Evolutionary conservation across 208 protist species (phyloP), one percentile per base, ranked within the genome.

Genomic region (Leishmania martiniquensis): DNA sequence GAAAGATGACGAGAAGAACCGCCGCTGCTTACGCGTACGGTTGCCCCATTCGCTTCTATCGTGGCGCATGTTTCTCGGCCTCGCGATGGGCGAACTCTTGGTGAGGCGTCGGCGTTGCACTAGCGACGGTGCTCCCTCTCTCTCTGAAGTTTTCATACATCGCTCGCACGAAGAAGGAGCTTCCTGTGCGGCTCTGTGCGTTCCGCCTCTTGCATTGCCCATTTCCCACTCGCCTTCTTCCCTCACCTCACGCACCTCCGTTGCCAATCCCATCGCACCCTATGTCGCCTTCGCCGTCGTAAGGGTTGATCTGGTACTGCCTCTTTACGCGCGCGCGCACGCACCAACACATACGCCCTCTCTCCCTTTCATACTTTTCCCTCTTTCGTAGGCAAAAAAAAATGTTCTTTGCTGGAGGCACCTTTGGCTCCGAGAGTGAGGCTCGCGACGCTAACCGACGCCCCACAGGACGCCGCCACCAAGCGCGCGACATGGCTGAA

Each of bases 351-450:
- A 75, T n/a, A 62, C 45, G 62, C 34, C 22, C n/a, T 63, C 69
- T 51, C 63, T 44, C 22, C 63, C 45, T 49, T 32, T 47, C 39
- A 37, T 15, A 17, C 44, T 51, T 54, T 47, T 74, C 47, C 25
- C 20, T 12, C 55, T 67, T n/a, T 44, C 39, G 9, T 12, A 20
- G 25, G n/a, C 29, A 4, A 20, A 68, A 20, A 68, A 65, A 0
- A 32, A 82, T 84, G 80, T 80, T 84, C 37, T 84, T 84, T 59
- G 34, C 75, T 12, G 76, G 81, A 15, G 83, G 73, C 32, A 87
- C 87, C 42, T 75, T 91, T 72, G 86, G 89, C 15, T 62, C 78
- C 6, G 88, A 94, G 67, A 93, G 85, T 79, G 90, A 92, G 47
- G 70, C 68, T 1, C 71, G 81, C 22, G 89, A 87, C 22, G 78